Evolutionary conservation across 352 stramenopile species (phyloP), one percentile per base, ranked within the genome.

Genomic region (Pythium coloratum): DNA sequence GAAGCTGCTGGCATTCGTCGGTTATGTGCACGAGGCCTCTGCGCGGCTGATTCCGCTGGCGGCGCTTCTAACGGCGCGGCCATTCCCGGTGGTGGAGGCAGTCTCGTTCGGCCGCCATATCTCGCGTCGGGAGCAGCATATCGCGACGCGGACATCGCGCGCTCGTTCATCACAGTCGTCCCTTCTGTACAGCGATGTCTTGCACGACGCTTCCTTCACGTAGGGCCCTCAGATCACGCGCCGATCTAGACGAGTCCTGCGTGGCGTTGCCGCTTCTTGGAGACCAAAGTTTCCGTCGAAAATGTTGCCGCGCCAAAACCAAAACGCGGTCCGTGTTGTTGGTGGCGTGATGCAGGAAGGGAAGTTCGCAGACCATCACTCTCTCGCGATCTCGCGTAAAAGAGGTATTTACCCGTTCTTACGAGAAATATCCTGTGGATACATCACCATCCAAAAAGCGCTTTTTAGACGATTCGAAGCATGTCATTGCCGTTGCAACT

Each of bases 261-360:
- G 49, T 60, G 16, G 6, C 36, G 30, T 54, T 32, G 42, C 8
- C 34, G 28, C 54, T 47, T 32, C 30, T 30, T 28, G 47, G 46
- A 33, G 34, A 16, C 24, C 47, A 47, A 32, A 56, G 14, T 64
- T 68, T 63, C 63, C 63, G 63, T 54, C 63, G 63, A 64, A 69
- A 64, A 64, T 68, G 42, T 69, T 55, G 54, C 10, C 53, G 55
- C 63, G 63, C 54, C 38, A 57, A 61, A 61, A 64, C 20, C 33
- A 26, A 33, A 33, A 54, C 16, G 38, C 33, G 50, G 60, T 51
- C 47, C 33, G 6, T 49, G 57, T 55, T 60, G 51, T 61, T 44
- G 47, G 55, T 70, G 55, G 61, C 26, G 59, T 44, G 42, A 61
- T 62, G 57, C 28, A 51, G 47, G 28, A 40, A 33, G 51, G n/a